Evolutionary conservation across 768 basidiomycete species (phyloP), one percentile per base, ranked within the genome.

Genomic region (Omphalotus guepiniiformis): DNA sequence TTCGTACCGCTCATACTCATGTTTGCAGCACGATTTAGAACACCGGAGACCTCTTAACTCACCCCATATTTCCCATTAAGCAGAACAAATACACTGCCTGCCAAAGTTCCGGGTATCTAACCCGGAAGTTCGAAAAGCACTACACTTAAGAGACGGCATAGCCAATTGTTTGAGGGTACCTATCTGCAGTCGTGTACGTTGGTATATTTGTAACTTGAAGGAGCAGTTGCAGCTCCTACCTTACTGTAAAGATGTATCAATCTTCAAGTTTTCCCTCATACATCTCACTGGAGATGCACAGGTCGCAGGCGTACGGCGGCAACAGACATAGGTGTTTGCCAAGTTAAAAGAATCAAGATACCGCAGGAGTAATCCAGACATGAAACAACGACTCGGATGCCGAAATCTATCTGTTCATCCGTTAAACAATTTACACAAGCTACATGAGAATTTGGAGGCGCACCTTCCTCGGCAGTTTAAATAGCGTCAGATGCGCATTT

Each of bases 211-310:
- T n/a, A n/a, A n/a, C n/a, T n/a, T n/a, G n/a, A n/a, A n/a, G n/a
- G n/a, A n/a, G n/a, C n/a, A n/a, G n/a, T n/a, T n/a, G n/a, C n/a
- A n/a, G n/a, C n/a, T n/a, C n/a, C n/a, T n/a, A n/a, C n/a, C n/a
- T n/a, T n/a, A n/a, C n/a, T n/a, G n/a, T n/a, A n/a, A n/a, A n/a
- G n/a, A n/a, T n/a, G n/a, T n/a, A n/a, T 49, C 46, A 18, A 61
- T 57, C n/a, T 48, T 29, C 21, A 61, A 22, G 18, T 61, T 58
- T 32, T 61, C 57, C 28, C 58, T 58, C 59, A 61, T 61, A 8
- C n/a, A n/a, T n/a, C n/a, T n/a, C n/a, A n/a, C n/a, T n/a, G n/a
- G n/a, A 36, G 26, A 36, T 38, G 8, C 8, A 21, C 19, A 39
- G n/a, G 39, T 15, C n/a, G 4, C n/a, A 13, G 36, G 16, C 22